These are phyloP conservation scores for Dactylorhiza incarnata DNA, from an alignment of 106 monocot genomes.

Conservation along the genomic window DNA sequence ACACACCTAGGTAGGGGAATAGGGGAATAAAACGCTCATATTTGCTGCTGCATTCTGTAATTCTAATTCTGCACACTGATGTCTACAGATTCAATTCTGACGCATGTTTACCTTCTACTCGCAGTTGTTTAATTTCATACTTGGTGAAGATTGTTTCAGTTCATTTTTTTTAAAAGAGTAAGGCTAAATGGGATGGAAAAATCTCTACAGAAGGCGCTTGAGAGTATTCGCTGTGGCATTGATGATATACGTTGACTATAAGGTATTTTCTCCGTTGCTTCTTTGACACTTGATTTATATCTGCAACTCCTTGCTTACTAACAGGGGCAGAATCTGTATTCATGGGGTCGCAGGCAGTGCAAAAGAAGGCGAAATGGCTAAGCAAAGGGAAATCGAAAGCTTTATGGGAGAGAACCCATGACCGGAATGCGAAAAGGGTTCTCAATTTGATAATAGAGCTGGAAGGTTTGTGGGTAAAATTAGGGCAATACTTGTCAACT, in stretches of 20 bases:
- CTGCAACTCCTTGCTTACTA: background rate
- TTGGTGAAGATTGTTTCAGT: background rate
- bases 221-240: slow-evolving; percentile 78
- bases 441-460: slow-evolving; percentile 85
- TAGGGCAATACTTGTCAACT: slow-evolving; percentile 94
- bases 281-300: slow-evolving; percentile 1
- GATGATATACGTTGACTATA: slow-evolving; percentile 87
- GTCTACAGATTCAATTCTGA: background rate
- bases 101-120: background rate
- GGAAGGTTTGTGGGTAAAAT: slow-evolving; percentile 96
- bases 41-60: background rate
- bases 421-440: slow-evolving; percentile 76
- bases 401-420: slow-evolving; percentile 78
- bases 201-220: slow-evolving; percentile 65
- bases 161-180: background rate
- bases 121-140: background rate
- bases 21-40: background rate
- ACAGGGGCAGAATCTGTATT: background rate
- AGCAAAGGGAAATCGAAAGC: slow-evolving; percentile 35
- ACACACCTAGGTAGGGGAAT: too few relatives aligned
- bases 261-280: slow-evolving; percentile 32
- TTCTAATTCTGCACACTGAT: background rate
- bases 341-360: slow-evolving; percentile 41
- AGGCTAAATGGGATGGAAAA: slow-evolving; percentile 82
- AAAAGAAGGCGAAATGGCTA: slow-evolving; percentile 69